Base-by-base conservation (phyloP, 2,329 filamentous ascomycete species). In the Ilyonectria destructans region DNA sequence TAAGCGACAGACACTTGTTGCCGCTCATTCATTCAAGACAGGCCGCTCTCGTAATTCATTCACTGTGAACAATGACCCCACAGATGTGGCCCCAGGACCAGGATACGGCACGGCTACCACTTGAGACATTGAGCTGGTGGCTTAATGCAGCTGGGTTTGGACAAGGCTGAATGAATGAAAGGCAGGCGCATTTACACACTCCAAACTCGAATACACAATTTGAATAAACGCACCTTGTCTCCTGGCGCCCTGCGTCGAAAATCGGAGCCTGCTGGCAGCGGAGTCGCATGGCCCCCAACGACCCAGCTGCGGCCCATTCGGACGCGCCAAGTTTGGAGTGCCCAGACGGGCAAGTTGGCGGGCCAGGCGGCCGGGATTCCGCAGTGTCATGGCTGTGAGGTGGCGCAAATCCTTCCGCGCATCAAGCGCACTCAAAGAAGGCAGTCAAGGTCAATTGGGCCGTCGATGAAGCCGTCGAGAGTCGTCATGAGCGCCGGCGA, bases 191-290 rank as follows among this genome's bases (percentile, higher is more conserved):
- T 21, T 17, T 17, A 61, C 35, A 23, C 17, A 29, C 23, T 37
- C 13, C 13, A 12, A 37, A 58, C n/a, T 49, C 33, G 29, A 57
- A 45, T 26, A 57, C n/a, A n/a, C n/a, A 52, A 48, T 37, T 15
- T 10, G 33, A 55, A 26, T 15, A 35, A 21, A 71, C 78, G 60
- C 75, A 80, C 78, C 78, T 62, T 65, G 71, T 62, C 71, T 72
- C 46, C 62, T 75, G 21, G 66, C 37, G 55, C 70, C 59, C 58
- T 77, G 74, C n/a, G 77, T 77, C 40, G 78, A 78, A 70, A 80
- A 80, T 35, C 60, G 73, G 58, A 74, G 73, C 62, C 68, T 55
- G 45, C 56, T 58, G 26, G 35, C 62, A 21, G 35, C 62, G 56
- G 58, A 54, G 19, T 52, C 57, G 33, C 45, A 69, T 68, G 74